Base-by-base conservation (phyloP, 306 rosid genomes). In the Vigna hirtella region DNA sequence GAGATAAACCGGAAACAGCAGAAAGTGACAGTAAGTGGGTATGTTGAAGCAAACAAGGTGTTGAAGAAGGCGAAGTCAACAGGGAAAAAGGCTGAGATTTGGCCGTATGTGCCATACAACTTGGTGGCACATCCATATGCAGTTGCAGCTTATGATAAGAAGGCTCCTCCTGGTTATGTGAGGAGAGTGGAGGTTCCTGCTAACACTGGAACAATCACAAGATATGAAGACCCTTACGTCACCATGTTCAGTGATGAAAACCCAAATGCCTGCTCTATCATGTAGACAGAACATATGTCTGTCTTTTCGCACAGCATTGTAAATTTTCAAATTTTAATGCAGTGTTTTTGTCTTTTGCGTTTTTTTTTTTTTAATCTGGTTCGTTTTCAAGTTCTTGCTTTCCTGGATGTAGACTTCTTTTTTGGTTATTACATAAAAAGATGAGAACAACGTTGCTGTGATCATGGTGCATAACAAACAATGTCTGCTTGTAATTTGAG, bases 221-320 rank as follows among this genome's bases (percentile, higher is more conserved):
- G 78, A 88, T 84, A 93, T 81, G 98, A 90, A 66, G 97, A 95
- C 78, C 98, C 98, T 66, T 95, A 95, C 81, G 82, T 69, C 78
- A 85, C 78, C 87, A 88, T 95, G 90, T 95, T 95, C 82, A 95
- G 99, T 77, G 99, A 95, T 87, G 99, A 95, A 67, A 95, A 95
- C 86, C 97, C 99, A 61, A 95, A 95, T 79, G 99, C 99, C 11
- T 95, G 99, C 73, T 91, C 99, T 52, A 80, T 95, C 66, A 91
- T 95, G 99, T 95, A 91, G 79, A 34, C 66, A 4, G 50, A 48
- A 42, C 14, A 66, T 28, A 5, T 20, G 8, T 2, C 28, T 20
- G 7, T 2, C 28, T 58, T 49, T 70, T 43, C 5, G 6, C 47
- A 65, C 43, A 72, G 69, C 73, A 34, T 51, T 84, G 85, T 86